A percentile compares a stretch with the other conserved stretches of the same genome.
Evolutionary conservation across 805 yeast genomes (phyloP).

Genomic region (Saturnispora hagleri): DNA sequence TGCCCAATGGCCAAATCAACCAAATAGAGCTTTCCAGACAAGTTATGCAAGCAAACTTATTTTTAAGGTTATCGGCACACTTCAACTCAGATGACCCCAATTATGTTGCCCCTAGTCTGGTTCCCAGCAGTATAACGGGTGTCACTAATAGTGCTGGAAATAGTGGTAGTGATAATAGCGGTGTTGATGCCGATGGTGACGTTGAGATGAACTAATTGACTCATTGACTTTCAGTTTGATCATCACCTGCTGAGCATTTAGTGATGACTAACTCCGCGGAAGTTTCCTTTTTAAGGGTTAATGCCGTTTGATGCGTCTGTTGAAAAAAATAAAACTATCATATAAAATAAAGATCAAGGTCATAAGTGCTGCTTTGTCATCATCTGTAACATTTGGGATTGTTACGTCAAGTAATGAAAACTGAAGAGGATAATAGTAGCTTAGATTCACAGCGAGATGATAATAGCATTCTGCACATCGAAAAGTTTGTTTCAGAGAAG

Average conservation of each 20-base stretch:
- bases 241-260: not conserved
- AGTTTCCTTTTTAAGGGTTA: not conserved
- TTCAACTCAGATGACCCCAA: conserved; percentile 4
- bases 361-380: not conserved
- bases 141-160: not conserved
- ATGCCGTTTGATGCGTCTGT: not conserved
- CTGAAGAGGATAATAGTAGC: not conserved
- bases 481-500: not conserved
- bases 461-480: not conserved
- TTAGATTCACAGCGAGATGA: not conserved
- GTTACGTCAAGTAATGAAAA: not conserved
- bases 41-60: conserved; percentile 7
- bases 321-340: not conserved
- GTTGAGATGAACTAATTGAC: not conserved
- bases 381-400: not conserved
- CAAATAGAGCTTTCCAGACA: conserved; percentile 6
- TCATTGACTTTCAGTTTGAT: not conserved
- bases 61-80: conserved; percentile 5
- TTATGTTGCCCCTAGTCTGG: conserved; percentile 4
- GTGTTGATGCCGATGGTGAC: conserved; percentile 38
- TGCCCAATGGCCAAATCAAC: conserved; percentile 6
- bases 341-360: not conserved
- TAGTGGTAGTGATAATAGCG: conserved; percentile 32
- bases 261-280: not conserved
- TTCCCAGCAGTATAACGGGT: not conserved